A percentile compares a stretch with the other conserved stretches of the same genome.
Evolutionary conservation across 2,329 filamentous ascomycete genomes (phyloP).

Genomic region (Ceratocystis eucalypticola): DNA sequence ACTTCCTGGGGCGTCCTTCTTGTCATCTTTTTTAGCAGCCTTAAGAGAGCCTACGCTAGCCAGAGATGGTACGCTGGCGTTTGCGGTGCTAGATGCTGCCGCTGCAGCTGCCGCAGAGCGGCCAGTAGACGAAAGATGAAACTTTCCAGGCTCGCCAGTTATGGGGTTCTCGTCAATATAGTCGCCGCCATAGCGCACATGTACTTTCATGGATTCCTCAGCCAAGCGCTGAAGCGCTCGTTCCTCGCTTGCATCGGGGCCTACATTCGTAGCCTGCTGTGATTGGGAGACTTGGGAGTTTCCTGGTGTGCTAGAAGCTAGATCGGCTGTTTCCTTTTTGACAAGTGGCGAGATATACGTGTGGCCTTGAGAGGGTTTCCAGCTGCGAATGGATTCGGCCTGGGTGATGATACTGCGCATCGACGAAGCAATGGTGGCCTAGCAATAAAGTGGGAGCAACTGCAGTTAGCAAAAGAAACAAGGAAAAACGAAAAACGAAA

Average conservation of each 20-base stretch:
- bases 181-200: conserved; percentile 47
- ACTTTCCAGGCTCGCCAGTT: conserved; percentile 51
- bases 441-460: not conserved
- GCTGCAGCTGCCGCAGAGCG: conserved; percentile 21
- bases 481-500: not conserved
- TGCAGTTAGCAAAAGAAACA: not conserved
- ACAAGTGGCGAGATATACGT: conserved; percentile 33
- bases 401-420: conserved; percentile 40
- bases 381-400: conserved; percentile 38
- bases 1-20: conserved; percentile 15
- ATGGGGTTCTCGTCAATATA: conserved; percentile 58
- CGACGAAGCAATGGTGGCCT: conserved; percentile 43
- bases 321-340: conserved; percentile 22
- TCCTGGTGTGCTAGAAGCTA: conserved; percentile 24
- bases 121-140: conserved; percentile 49
- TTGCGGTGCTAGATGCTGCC: not conserved
- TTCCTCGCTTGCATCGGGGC: conserved; percentile 27
- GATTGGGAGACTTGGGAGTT: conserved; percentile 23
- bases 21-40: not conserved
- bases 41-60: not conserved
- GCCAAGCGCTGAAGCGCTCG: conserved; percentile 35
- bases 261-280: conserved; percentile 5
- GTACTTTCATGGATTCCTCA: conserved; percentile 45
- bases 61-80: not conserved
- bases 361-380: conserved; percentile 42